Evolutionary conservation across 306 rosid genomes (phyloP).

Genomic region (Prunus mume): DNA sequence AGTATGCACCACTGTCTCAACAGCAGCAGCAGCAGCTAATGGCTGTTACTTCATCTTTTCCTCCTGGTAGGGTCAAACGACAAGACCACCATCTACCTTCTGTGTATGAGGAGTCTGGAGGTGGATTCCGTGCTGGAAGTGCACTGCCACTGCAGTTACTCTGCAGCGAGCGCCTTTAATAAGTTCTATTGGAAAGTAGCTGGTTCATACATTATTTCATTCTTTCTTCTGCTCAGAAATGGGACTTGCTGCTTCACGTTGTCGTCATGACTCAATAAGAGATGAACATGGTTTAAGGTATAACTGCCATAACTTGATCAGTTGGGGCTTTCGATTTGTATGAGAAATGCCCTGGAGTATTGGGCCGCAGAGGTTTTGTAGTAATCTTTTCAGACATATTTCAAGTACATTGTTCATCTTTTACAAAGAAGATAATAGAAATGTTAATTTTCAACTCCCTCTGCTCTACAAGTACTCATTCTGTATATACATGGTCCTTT

Average conservation of each 20-base stretch:
- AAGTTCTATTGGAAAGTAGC: not conserved
- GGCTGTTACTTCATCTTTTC: conserved; percentile 35
- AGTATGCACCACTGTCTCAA: conserved; percentile 35
- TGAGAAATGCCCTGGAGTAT: not conserved
- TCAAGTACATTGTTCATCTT: not conserved
- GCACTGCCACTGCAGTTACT: conserved; percentile 36
- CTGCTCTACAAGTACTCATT: not conserved
- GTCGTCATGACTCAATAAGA: not conserved
- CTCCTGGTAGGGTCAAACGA: conserved; percentile 29
- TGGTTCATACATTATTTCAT: conserved; percentile 13
- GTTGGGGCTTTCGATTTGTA: not conserved
- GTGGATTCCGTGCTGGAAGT: conserved; percentile 24
- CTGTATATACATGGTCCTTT: not conserved
- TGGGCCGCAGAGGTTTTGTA: not conserved
- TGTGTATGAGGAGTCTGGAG: conserved; percentile 35
- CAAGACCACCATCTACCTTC: conserved; percentile 41
- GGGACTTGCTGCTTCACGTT: conserved; percentile 3
- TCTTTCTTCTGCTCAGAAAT: conserved; percentile 18
- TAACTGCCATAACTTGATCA: not conserved
- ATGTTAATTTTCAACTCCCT: conserved; percentile 1
- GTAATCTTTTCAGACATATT: not conserved
- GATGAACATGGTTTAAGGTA: not conserved
- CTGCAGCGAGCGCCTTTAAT: conserved; percentile 37
- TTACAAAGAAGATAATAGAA: not conserved
- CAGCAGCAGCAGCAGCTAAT: conserved; percentile 51